Evolutionary conservation across 202 grass and related monocot species (phyloP).

Genomic region (Elaeis oleifera): DNA sequence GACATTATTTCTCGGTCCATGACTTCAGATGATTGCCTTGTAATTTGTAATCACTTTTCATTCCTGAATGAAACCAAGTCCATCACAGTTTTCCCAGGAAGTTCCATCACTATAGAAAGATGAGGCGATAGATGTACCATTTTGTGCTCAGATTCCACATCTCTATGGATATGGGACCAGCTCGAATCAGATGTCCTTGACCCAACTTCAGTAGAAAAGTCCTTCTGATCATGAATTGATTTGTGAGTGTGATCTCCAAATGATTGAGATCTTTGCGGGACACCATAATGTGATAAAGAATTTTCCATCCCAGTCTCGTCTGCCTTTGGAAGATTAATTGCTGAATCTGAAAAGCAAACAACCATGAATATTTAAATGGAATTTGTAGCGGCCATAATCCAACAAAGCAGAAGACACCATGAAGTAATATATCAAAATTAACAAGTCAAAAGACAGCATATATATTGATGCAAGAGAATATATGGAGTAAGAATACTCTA

Average conservation of each 20-base stretch:
- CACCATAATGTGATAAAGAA: conserved; percentile 41
- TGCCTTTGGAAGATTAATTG: conserved; percentile 36
- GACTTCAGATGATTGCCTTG: conserved; percentile 37
- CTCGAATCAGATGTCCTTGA: conserved; percentile 2
- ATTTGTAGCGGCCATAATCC: not conserved
- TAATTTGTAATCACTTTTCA: conserved; percentile 8
- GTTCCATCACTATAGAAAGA: conserved; percentile 10
- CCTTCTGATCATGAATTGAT: conserved; percentile 29
- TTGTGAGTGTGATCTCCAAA: conserved; percentile 40
- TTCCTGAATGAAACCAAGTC: not conserved
- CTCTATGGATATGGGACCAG: conserved; percentile 4
- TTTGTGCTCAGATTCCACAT: conserved; percentile 2
- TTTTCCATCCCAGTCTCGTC: conserved; percentile 34
- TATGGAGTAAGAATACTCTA: no score
- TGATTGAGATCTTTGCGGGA: conserved; percentile 51
- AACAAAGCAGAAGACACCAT: no score
- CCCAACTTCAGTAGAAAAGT: conserved; percentile 16
- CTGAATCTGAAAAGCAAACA: conserved; percentile 8
- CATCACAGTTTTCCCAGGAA: conserved; percentile 3
- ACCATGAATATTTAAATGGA: conserved; percentile 5
- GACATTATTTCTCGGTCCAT: conserved; percentile 37
- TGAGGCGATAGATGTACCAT: not conserved
- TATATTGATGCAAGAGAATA: no score
- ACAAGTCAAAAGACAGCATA: no score
- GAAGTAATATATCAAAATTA: no score